Evolutionary conservation across 106 monocot species (phyloP), one percentile per base, ranked within the genome.

Genomic region (Apostasia shenzhenica): DNA sequence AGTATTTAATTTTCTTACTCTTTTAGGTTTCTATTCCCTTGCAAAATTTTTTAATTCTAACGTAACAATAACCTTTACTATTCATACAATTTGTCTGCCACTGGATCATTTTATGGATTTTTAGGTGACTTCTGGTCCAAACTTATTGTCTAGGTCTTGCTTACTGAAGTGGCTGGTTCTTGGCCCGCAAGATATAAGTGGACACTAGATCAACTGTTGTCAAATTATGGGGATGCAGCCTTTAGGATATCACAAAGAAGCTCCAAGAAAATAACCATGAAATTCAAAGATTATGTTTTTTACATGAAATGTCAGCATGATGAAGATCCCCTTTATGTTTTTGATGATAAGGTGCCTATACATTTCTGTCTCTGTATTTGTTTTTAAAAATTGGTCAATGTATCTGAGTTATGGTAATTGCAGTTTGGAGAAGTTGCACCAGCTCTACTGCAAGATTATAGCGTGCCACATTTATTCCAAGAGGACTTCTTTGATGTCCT

Each of bases 391-490:
- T 39, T 59, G 14, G 8, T 69, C 64, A 48, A 63, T 70, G 55
- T 68, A 57, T 57, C 37, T 79, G 42, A 52, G 59, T 2, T 11
- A 2, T 41, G 59, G 10, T 59, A 81, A 11, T 68, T 71, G 54
- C 79, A 99, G 97, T 99, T 92, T 87, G 97, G 89, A 70, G 97
- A 99, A 78, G 73, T 75, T 84, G 97, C 89, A 63, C 97, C 97
- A 54, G 45, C 72, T 46, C 60, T 99, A 45, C 71, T 99, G 65
- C 73, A 90, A 78, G 97, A 99, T 71, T 99, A 99, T 63, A 73
- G 58, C 44, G 85, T 92, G 45, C 97, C 97, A 81, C 67, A 72
- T 77, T 67, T 99, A 52, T 99, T 99, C 73, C 84, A 79, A 76
- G 97, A 99, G 67, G 97, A 99, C 71, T 83, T 87, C 59, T 99